Percentiles rank a stretch among this genome's conserved stretches.
phyloP scores from a whole-genome alignment of 345 rosid species.

The Euphorbia pulcherrima region DNA sequence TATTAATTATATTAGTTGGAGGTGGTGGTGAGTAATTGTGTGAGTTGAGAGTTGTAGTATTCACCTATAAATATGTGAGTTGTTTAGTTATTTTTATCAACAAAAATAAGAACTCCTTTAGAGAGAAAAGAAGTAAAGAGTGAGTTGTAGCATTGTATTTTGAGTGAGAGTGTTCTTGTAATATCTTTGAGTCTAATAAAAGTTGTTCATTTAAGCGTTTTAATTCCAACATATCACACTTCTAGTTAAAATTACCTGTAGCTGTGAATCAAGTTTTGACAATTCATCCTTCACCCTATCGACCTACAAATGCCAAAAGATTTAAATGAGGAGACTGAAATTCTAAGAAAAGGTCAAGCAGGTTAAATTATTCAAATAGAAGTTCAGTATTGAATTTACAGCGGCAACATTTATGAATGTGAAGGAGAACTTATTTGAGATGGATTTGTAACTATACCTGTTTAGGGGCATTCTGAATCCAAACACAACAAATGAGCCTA shows the following conservation, averaged over 20 bases:
- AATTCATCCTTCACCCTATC: conserved; percentile 78
- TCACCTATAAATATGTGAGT: too few species aligned
- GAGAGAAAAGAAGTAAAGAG: too few species aligned
- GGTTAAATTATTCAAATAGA: background rate
- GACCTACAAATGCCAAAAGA: conserved; percentile 44
- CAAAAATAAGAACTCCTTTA: too few species aligned
- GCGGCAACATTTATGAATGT: background rate
- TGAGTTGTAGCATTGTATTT: too few species aligned
- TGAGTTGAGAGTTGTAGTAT: too few species aligned
- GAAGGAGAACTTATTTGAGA: background rate
- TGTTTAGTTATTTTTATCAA: too few species aligned
- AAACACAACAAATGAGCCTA: background rate
- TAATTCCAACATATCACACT: background rate
- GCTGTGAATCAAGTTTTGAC: conserved; percentile 75
- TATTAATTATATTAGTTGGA: too few species aligned
- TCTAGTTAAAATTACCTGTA: conserved; percentile 50
- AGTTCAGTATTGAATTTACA: background rate
- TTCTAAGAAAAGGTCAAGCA: background rate
- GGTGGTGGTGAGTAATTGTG: too few species aligned
- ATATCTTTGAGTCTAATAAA: too few species aligned
- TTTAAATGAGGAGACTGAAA: conserved; percentile 11
- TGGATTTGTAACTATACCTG: background rate
- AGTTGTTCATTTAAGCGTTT: too few species aligned
- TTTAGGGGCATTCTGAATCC: background rate
- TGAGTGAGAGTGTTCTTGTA: too few species aligned